Conservation (phyloP, 345 rosid genomes). For the Capsella bursapastoris region DNA sequence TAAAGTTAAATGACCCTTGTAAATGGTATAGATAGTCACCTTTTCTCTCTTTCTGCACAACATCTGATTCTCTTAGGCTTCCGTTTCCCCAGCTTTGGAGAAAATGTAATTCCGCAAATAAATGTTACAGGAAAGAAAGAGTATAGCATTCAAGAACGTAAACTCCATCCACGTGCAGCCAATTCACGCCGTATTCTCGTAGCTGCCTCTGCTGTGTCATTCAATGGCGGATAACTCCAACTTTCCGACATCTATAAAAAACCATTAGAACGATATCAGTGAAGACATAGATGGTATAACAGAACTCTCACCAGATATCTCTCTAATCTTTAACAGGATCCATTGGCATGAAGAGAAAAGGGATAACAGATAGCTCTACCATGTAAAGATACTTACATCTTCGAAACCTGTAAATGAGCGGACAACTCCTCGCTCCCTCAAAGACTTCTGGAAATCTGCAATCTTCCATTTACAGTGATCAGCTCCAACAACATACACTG, state of each 20-base stretch:
- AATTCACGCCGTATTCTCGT: slow-evolving; percentile 63
- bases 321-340: background rate
- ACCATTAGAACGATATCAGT: slow-evolving; percentile 16
- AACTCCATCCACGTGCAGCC: slow-evolving; percentile 83
- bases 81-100: slow-evolving; percentile 20
- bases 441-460: slow-evolving; percentile 78
- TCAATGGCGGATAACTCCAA: slow-evolving; percentile 96
- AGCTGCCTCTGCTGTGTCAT: slow-evolving; percentile 92
- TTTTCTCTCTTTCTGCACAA: slow-evolving; percentile 40
- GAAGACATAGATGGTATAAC: background rate
- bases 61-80: slow-evolving; percentile 28
- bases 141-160: slow-evolving; percentile 55
- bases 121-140: slow-evolving; percentile 22
- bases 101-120: slow-evolving; percentile 29
- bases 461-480: slow-evolving; percentile 94
- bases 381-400: slow-evolving; percentile 69
- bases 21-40: slow-evolving; percentile 6
- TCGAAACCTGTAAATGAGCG: slow-evolving; percentile 85
- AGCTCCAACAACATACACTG: slow-evolving; percentile 81
- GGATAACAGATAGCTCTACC: background rate
- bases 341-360: background rate
- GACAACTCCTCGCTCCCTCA: slow-evolving; percentile 83
- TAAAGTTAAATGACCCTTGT: background rate
- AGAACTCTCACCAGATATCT: background rate
- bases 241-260: slow-evolving; percentile 73